Evolutionary conservation across 139 green algal species (phyloP).

Genomic region (Eudorina sp.): DNA sequence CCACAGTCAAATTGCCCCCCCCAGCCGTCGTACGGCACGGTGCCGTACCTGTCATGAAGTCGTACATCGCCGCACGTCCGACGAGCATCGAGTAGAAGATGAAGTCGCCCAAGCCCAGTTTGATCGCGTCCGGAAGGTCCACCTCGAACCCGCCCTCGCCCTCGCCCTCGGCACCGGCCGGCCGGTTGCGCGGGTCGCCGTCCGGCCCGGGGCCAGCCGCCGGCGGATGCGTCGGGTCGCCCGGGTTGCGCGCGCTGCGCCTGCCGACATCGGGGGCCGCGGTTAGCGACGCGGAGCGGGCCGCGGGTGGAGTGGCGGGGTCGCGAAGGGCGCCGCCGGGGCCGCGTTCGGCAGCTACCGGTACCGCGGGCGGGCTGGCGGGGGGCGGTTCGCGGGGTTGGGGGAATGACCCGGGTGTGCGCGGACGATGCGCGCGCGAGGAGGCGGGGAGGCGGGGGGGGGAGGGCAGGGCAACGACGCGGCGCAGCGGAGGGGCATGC

Average conservation of each 20-base stretch:
- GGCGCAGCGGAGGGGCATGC: too few relatives aligned
- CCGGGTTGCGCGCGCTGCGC: not conserved
- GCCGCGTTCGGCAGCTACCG: too few relatives aligned
- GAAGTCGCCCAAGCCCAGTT: conserved; percentile 98
- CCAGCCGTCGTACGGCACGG: too few relatives aligned
- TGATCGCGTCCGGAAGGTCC: conserved; percentile 83
- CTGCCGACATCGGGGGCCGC: not conserved
- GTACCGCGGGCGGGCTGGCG: too few relatives aligned
- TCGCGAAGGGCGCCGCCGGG: too few relatives aligned
- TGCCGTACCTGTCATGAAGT: conserved; percentile 88
- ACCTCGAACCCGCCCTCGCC: not conserved
- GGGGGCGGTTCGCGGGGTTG: too few relatives aligned
- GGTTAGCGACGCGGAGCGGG: not conserved
- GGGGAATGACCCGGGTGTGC: too few relatives aligned
- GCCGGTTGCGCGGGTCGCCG: not conserved
- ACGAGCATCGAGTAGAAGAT: conserved; percentile 98
- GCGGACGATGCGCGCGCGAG: too few relatives aligned
- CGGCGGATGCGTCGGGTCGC: not conserved
- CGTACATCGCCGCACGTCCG: conserved; percentile 95
- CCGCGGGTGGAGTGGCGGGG: too few relatives aligned
- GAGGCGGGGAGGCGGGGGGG: too few relatives aligned
- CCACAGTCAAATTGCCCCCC: not conserved
- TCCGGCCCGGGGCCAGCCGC: not conserved
- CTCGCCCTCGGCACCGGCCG: not conserved
- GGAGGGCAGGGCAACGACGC: too few relatives aligned